Percentiles rank a stretch among this genome's conserved stretches.
phyloP scores from a whole-genome alignment of 2,329 filamentous ascomycete species.

The Macrophomina pseudophaseolina region DNA sequence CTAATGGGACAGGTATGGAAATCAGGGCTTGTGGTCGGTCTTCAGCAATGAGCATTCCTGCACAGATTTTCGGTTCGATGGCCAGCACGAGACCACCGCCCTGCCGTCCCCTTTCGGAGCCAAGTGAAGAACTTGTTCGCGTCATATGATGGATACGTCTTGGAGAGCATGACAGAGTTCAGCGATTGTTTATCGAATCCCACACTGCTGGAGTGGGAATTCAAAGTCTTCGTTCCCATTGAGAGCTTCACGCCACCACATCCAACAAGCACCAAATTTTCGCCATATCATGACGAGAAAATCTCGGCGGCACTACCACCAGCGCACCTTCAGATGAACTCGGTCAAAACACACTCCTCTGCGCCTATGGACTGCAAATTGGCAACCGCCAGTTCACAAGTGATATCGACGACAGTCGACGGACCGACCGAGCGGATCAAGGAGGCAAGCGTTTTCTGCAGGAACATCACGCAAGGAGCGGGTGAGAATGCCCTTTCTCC shows the following conservation, averaged over 20 bases:
- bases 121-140: background rate
- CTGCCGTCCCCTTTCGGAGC: constrained; percentile 46
- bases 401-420: constrained; percentile 60
- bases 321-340: background rate
- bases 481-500: background rate
- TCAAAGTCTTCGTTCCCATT: background rate
- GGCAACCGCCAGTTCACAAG: constrained; percentile 55
- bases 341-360: constrained; percentile 64
- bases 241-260: background rate
- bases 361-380: constrained; percentile 64
- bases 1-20: constrained; percentile 45
- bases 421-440: constrained; percentile 32
- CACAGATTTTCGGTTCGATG: constrained; percentile 63
- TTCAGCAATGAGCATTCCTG: constrained; percentile 57
- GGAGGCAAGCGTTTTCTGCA: background rate
- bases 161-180: background rate
- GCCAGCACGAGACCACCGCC: constrained; percentile 53
- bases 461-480: constrained; percentile 51
- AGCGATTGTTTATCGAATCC: background rate
- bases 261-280: background rate
- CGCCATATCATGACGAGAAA: constrained; percentile 45
- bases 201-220: background rate
- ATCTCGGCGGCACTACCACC: constrained; percentile 2
- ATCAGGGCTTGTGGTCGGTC: constrained; percentile 59
- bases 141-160: background rate